phyloP scores from a whole-genome alignment of 2,329 filamentous ascomycete genomes.

The Fonsecaea monophora region DNA sequence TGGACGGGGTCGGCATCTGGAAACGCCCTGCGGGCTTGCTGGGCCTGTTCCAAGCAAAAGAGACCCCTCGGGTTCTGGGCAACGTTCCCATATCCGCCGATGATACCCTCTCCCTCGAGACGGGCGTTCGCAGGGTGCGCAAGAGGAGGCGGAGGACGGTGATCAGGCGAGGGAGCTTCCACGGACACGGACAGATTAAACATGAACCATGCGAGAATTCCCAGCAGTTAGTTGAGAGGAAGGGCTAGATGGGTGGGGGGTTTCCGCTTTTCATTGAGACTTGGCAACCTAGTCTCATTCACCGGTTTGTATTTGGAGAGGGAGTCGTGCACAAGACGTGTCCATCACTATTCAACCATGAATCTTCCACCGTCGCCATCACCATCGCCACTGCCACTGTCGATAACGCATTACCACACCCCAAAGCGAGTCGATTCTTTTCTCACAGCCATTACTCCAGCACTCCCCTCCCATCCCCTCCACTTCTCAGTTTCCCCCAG shows the following conservation, averaged over 20 bases:
- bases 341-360: not conserved
- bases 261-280: no score
- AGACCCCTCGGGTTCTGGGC: not conserved
- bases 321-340: not conserved
- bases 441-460: not conserved
- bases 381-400: not conserved
- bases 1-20: conserved; percentile 1
- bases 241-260: not conserved
- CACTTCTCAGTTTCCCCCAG: no score
- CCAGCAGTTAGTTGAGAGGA: not conserved
- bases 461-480: no score
- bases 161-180: not conserved
- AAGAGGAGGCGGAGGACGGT: not conserved
- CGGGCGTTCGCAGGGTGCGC: not conserved
- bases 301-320: not conserved
- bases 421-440: not conserved
- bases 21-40: not conserved
- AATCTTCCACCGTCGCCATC: not conserved
- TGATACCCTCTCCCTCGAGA: not conserved
- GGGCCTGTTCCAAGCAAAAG: not conserved
- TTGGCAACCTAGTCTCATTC: no score
- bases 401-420: no score
- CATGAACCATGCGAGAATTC: not conserved
- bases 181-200: not conserved
- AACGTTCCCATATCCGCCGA: not conserved